Base-by-base conservation (phyloP, 2,329 filamentous ascomycete species). In the Colletotrichum echinochloae region DNA sequence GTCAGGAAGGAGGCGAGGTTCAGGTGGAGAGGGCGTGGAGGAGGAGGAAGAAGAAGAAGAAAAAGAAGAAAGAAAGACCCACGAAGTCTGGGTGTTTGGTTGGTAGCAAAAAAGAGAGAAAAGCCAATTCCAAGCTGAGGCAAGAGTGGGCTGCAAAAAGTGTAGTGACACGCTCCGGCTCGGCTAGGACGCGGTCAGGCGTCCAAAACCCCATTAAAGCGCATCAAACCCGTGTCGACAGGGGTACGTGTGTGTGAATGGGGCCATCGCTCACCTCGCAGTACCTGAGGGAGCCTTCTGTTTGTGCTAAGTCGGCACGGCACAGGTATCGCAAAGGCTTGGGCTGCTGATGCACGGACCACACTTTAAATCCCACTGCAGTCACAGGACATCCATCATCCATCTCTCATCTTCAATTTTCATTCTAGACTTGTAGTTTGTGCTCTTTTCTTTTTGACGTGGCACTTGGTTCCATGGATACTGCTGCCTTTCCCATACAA, bases 101-200 rank as follows among this genome's bases (percentile, higher is more conserved):
- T 70, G 67, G 39, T 57, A 16, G 55, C 46, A 49, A 20, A 51
- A 49, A 60, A 44, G 56, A 66, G 20, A 30, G 55, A 28, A 11
- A 49, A 26, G 28, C 30, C 49, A 44, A 63, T 64, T n/a, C 30
- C 55, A 44, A 33, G 44, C 37, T 33, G 48, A 49, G 44, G n/a
- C 30, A 70, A 46, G 52, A 23, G 66, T 60, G 60, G 66, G 66
- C 66, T 70, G 62, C 66, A 66, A 70, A 70, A 70, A 66, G 56
- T 49, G 67, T 35, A 66, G 56, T 70, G 65, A 71, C 68, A 68
- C 68, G 68, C 57, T 67, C 68, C 46, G 30, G 51, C 49, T 44
- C 33, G 55, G 56, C 37, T 51, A 12, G 57, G 57, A 71, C 64
- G 68, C 59, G 68, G 68, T 65, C 52, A 60, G 67, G 67, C 57